Percentiles rank a stretch among this genome's conserved stretches.
Evolutionary conservation across 2,329 filamentous ascomycete species (phyloP).

Genomic region (Aspergillus viridinutans): DNA sequence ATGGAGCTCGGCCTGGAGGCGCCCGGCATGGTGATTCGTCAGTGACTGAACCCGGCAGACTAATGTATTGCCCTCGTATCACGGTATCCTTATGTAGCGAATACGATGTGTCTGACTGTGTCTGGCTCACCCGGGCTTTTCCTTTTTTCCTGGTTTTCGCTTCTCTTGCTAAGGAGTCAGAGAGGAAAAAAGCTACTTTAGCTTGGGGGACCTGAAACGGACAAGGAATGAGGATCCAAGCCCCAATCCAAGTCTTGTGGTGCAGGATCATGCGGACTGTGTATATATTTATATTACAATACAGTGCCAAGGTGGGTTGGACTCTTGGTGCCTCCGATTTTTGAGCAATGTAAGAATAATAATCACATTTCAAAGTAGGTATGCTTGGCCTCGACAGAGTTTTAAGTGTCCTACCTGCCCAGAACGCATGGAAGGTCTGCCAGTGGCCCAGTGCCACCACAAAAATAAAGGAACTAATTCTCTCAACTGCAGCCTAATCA

Average conservation of each 20-base stretch:
- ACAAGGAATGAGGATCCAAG: not conserved
- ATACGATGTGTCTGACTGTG: not conserved
- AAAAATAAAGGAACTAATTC: not conserved
- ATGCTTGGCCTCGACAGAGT: not conserved
- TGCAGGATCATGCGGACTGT: not conserved
- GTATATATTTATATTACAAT: not conserved
- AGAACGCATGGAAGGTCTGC: not conserved
- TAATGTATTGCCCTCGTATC: not conserved
- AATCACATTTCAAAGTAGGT: not conserved
- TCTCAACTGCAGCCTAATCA: not conserved
- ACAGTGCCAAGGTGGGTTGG: not conserved
- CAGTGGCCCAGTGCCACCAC: no score
- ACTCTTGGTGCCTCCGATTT: no score
- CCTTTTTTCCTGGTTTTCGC: not conserved
- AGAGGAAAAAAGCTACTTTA: not conserved
- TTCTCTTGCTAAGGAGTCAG: not conserved
- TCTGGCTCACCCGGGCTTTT: not conserved
- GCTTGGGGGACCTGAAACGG: not conserved
- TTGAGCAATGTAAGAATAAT: no score
- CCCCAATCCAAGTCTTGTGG: not conserved
- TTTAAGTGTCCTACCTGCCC: not conserved
- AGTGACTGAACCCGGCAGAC: not conserved
- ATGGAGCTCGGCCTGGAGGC: constrained; percentile 21
- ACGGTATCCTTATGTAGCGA: not conserved
- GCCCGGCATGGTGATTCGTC: not conserved